These are phyloP conservation scores for Diutina siamensis DNA, from an alignment of 1,139 yeast species.

Conservation along the genomic window DNA sequence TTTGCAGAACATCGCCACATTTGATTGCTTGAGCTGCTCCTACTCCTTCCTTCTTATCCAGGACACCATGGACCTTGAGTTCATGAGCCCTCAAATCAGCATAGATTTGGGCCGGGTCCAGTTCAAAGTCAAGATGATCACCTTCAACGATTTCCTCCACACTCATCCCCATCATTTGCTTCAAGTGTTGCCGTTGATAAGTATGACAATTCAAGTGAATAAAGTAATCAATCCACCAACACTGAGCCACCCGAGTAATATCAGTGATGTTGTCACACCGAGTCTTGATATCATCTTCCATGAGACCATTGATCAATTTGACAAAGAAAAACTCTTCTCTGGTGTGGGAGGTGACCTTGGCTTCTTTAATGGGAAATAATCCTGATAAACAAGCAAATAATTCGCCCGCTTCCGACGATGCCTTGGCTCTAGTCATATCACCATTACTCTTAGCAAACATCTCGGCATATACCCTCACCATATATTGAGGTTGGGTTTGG, in stretches of 20 bases:
- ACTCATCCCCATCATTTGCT: conserved; percentile 28
- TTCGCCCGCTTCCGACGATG: not conserved
- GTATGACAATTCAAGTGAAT: conserved; percentile 46
- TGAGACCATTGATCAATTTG: conserved; percentile 43
- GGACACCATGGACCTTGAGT: conserved; percentile 31
- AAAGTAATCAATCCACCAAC: conserved; percentile 42
- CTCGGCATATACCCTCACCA: conserved; percentile 37
- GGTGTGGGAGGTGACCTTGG: conserved; percentile 21
- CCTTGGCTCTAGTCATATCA: conserved; percentile 10
- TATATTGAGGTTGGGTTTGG: conserved; percentile 75
- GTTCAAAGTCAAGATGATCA: conserved; percentile 58
- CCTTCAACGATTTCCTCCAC: conserved; percentile 38
- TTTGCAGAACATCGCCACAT: conserved; percentile 55
- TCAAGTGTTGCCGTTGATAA: conserved; percentile 46
- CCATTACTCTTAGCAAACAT: conserved; percentile 7
- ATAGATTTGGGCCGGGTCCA: conserved; percentile 67
- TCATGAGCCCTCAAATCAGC: conserved; percentile 35
- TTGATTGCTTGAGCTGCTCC: conserved; percentile 66
- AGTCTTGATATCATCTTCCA: conserved; percentile 32
- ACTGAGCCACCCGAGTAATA: conserved; percentile 21
- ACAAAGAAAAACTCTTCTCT: conserved; percentile 72
- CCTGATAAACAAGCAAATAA: conserved; percentile 19
- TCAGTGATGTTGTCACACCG: conserved; percentile 21
- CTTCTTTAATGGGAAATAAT: conserved; percentile 32
- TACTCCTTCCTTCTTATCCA: conserved; percentile 17